Base-by-base conservation (phyloP, 2,329 filamentous ascomycete genomes). In the Byssothecium circinans region DNA sequence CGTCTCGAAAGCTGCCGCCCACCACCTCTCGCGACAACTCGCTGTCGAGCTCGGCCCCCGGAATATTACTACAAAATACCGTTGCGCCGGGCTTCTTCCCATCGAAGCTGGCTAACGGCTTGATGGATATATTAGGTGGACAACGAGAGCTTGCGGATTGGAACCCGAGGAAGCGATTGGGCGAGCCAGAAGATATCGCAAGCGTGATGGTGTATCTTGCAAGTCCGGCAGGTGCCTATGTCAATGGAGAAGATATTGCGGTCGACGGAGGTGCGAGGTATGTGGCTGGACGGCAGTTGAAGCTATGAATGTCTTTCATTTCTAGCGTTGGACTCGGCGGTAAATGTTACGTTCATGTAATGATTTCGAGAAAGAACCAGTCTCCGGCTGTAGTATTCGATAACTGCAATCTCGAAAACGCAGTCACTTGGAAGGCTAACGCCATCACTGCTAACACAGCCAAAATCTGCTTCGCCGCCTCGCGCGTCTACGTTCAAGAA, bases 301-400 rank as follows among this genome's bases (percentile, higher is more conserved):
- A 64, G 47, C 29, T 67, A 8, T 66, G 20, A 29, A 12, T 37
- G 2, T 20, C 70, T 2, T 41, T 71, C 1, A 48, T 74, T 10
- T 65, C 71, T 3, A 59, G 54, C 14, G 67, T 76, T 11, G 74
- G 76, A 50, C 63, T 75, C 1, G 74, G 74, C 15, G 75, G 75
- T 14, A 77, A 77, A n/a, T n/a, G n/a, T n/a, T n/a, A n/a, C n/a
- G n/a, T n/a, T n/a, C n/a, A n/a, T n/a, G n/a, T n/a, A n/a, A n/a
- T n/a, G n/a, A n/a, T n/a, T n/a, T n/a, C n/a, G n/a, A n/a, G n/a
- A n/a, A n/a, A n/a, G n/a, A n/a, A n/a, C n/a, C n/a, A n/a, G 52
- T 70, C 64, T 8, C 74, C 75, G 0, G 69, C 69, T 1, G 61
- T 77, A 4, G 64, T 77, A 6, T 77, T 77, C 47, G 71, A 75